Conservation (phyloP, 2,329 filamentous ascomycete genomes). For the Ophiocordyceps camponoti-rufipedis region DNA sequence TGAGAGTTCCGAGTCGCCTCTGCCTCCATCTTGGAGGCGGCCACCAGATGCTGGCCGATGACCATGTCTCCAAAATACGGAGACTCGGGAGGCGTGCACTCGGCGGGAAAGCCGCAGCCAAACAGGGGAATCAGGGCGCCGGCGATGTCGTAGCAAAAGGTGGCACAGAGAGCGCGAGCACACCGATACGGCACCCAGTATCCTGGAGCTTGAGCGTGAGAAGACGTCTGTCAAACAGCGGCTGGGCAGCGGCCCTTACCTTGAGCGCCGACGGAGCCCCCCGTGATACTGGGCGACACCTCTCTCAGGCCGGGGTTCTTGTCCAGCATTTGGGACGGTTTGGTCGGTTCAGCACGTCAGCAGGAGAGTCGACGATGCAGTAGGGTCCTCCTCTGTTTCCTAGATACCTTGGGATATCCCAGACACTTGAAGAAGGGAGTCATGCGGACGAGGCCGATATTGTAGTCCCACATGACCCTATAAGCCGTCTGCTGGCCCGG, state of each 20-base stretch:
- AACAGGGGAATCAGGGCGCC: constrained; percentile 81
- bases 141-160: constrained; percentile 74
- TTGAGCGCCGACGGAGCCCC: constrained; percentile 78
- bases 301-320: constrained; percentile 67
- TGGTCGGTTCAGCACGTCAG: constrained; percentile 40
- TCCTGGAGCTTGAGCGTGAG: constrained; percentile 30
- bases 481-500: constrained; percentile 50
- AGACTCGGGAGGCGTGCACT: constrained; percentile 49
- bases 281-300: constrained; percentile 90
- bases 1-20: background rate
- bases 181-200: constrained; percentile 94
- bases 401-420: constrained; percentile 61
- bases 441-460: constrained; percentile 80
- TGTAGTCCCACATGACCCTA: constrained; percentile 93
- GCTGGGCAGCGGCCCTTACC: constrained; percentile 30
- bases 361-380: background rate
- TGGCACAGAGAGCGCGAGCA: constrained; percentile 71
- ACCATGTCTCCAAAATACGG: constrained; percentile 48
- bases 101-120: constrained; percentile 57
- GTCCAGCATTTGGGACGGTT: constrained; percentile 65
- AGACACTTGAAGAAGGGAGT: constrained; percentile 89
- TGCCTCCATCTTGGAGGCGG: constrained; percentile 30
- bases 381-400: constrained; percentile 2
- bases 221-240: too few species aligned
- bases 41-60: constrained; percentile 39